Evolutionary conservation across 108 stramenopile species (phyloP).

Genomic region (Epithemia pelagica): DNA sequence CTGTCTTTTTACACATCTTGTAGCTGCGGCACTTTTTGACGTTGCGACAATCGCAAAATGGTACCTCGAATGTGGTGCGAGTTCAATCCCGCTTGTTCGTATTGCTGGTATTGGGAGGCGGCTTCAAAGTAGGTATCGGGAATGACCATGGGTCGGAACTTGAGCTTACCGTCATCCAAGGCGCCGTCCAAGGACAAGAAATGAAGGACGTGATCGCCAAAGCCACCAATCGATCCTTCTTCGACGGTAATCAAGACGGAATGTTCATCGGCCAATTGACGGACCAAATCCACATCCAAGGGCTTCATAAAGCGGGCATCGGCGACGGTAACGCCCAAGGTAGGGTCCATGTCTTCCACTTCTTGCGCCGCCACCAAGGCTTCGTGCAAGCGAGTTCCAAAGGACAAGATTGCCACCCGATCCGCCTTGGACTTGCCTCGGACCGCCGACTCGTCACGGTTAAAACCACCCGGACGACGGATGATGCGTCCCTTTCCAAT

Average conservation of each 20-base stretch:
- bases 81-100: slow-evolving; percentile 93
- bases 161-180: slow-evolving; percentile 86
- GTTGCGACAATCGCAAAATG: slow-evolving; percentile 63
- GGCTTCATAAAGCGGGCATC: slow-evolving; percentile 98
- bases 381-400: slow-evolving; percentile 90
- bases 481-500: slow-evolving; percentile 95
- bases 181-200: slow-evolving; percentile 89
- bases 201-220: slow-evolving; percentile 94
- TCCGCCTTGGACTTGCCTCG: slow-evolving; percentile 74
- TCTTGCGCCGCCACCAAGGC: slow-evolving; percentile 85
- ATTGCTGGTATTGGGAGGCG: slow-evolving; percentile 93
- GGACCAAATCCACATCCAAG: slow-evolving; percentile 85
- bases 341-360: slow-evolving; percentile 75
- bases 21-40: slow-evolving; percentile 57
- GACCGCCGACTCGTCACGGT: slow-evolving; percentile 33
- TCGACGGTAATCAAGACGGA: slow-evolving; percentile 90
- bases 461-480: slow-evolving; percentile 66
- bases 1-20: slow-evolving; percentile 25
- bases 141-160: slow-evolving; percentile 94
- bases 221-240: slow-evolving; percentile 93
- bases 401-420: slow-evolving; percentile 82
- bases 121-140: slow-evolving; percentile 94
- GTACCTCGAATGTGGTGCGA: slow-evolving; percentile 87
- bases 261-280: slow-evolving; percentile 82
- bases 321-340: slow-evolving; percentile 88